Base-by-base conservation (phyloP, 768 basidiomycete species). In the Lactarius trivialis region DNA sequence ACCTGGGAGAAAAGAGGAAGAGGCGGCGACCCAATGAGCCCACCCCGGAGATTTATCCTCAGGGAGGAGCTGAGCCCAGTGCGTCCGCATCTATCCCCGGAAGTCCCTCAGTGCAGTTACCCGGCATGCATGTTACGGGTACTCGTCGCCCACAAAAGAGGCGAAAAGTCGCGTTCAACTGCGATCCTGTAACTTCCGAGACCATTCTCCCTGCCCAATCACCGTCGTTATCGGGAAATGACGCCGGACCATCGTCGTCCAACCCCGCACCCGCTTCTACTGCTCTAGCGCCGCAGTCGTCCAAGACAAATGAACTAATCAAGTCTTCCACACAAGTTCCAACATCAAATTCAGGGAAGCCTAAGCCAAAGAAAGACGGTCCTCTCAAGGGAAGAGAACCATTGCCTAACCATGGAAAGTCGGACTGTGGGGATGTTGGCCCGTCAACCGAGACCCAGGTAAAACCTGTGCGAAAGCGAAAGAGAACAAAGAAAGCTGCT, bases 91-190 rank as follows among this genome's bases (percentile, higher is more conserved):
- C 54, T 39, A 24, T 41, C 14, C 19, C 41, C 12, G 26, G 7
- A 17, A 24, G 33, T 34, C 24, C 21, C 4, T 7, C 21, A 21
- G 37, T 41, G 7, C 50, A 45, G 19, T 33, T 3, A 57, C 21
- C 62, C 2, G n/a, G 43, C 14, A 19, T 26, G 11, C 37, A 37
- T 28, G 52, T 5, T 17, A 28, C 37, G 36, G 37, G 12, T 11
- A 34, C 33, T 17, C n/a, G 39, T 48, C 45, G 5, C 19, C 62
- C 54, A 12, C 50, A 19, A n/a, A 61, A 67, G 48, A 60, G 15
- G 63, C 63, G 34, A 32, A 67, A 58, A 34, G 56, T 67, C 26
- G 14, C 48, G 8, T 60, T 58, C 32, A 21, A 43, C 6, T 32
- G 41, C 34, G 34, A 58, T 43, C 26, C 9, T 12, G 45, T 19